phyloP scores from a whole-genome alignment of 306 rosid species.

The Myrica gale region DNA sequence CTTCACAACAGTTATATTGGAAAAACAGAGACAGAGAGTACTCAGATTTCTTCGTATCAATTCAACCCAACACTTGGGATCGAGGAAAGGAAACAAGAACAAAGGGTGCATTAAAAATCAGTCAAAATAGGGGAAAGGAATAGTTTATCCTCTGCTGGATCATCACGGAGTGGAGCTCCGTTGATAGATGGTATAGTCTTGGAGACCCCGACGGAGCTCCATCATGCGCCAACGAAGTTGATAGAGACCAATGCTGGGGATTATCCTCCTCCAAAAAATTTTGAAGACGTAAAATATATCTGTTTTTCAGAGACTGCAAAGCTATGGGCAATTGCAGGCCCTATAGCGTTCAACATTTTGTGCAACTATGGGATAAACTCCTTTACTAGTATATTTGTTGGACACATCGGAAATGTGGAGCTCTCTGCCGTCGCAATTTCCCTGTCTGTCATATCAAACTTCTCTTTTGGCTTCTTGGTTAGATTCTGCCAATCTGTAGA shows the following conservation, averaged over 20 bases:
- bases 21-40: not conserved
- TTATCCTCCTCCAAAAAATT: constrained; percentile 24
- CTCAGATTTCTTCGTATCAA: not conserved
- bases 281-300: constrained; percentile 34
- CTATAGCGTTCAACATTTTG: constrained; percentile 69
- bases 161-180: constrained; percentile 15
- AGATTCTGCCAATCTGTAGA: constrained; percentile 21
- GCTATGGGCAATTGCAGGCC: constrained; percentile 75
- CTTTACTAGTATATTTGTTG: constrained; percentile 75
- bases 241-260: constrained; percentile 50
- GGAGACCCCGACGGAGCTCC: constrained; percentile 40
- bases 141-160: constrained; percentile 35
- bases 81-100: not conserved
- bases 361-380: constrained; percentile 80
- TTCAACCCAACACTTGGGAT: not conserved
- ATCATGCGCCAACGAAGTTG: constrained; percentile 46
- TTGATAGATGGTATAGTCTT: not conserved
- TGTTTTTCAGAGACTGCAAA: constrained; percentile 40
- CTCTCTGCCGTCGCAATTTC: constrained; percentile 79
- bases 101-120: constrained; percentile 20
- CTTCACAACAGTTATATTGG: not conserved
- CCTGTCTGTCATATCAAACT: constrained; percentile 70
- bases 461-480: constrained; percentile 92
- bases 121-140: constrained; percentile 47
- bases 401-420: constrained; percentile 71